Base-by-base conservation (phyloP, 306 rosid species). In the Quercus variabilis region DNA sequence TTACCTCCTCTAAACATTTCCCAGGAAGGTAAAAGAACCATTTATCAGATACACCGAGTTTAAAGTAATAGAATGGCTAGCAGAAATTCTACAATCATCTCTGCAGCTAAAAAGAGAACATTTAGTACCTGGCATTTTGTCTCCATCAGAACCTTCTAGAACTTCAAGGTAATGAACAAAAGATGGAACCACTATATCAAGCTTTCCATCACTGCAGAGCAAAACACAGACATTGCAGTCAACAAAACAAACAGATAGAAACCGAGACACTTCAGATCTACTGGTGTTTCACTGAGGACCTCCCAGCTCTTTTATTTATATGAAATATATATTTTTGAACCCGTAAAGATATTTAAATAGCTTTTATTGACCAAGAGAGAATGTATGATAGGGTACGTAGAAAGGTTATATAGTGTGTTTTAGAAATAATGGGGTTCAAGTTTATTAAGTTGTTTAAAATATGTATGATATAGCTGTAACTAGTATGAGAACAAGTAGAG, bases 91-190 rank as follows among this genome's bases (percentile, higher is more conserved):
- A 33, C 57, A 6, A 35, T 35, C 7, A 62, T 38, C 74, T 20
- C 57, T n/a, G 63, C 55, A 12, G 15, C 8, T 59, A 69, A 74
- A 25, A 67, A 55, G 26, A 21, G 2, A 28, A 46, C 54, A 57
- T 5, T 2, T 31, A 58, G 52, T 90, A 96, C 99, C 99, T 67
- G 99, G 94, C 87, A 90, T 85, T 87, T 96, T 96, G 80, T 96
- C 99, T 81, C 99, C 99, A 80, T 96, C 99, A n/a, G 93, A 83
- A 38, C 99, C 99, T 73, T 96, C 99, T 7, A 96, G 81, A 82
- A 93, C 99, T 78, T 96, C 99, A 71, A 96, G 99, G 81, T 96
- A 96, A 82, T 96, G 99, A 80, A 96, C 91, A 76, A 96, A 96
- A 69, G 99, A 96, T 0, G 99, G 97, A 83, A 96, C 94, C 70